Conservation (phyloP, 257 asterid genomes). For the Avicennia marina region DNA sequence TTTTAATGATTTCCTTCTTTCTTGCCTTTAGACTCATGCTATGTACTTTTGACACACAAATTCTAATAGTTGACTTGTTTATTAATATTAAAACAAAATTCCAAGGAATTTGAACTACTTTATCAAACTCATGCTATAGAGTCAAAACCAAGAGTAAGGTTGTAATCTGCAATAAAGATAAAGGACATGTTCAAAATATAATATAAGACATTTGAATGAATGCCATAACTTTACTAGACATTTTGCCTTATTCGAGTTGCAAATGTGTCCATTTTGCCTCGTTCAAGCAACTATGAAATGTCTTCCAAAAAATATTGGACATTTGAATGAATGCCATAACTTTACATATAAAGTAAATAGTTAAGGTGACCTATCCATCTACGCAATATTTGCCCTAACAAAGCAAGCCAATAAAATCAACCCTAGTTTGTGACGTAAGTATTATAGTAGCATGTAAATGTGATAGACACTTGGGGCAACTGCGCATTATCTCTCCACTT, state of each 20-base stretch:
- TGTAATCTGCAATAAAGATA: conserved; percentile 58
- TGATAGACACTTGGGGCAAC: too few species aligned
- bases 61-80: neutral
- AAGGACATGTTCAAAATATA: conserved; percentile 8
- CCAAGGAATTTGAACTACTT: conserved; percentile 36
- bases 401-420: too few species aligned
- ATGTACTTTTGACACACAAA: neutral
- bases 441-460: too few species aligned
- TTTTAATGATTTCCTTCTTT: neutral
- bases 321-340: too few species aligned
- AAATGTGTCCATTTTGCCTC: neutral
- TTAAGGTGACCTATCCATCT: too few species aligned
- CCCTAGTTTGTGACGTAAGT: too few species aligned
- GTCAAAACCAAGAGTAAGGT: conserved; percentile 91
- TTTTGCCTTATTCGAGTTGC: neutral
- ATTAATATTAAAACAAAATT: conserved; percentile 12
- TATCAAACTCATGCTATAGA: conserved; percentile 70
- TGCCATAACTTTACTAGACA: too few species aligned
- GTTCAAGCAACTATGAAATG: conserved; percentile 1
- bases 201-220: neutral
- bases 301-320: neutral
- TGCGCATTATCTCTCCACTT: too few species aligned
- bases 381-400: too few species aligned
- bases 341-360: too few species aligned
- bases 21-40: conserved; percentile 1